phyloP scores from a whole-genome alignment of 139 green algal genomes.

The Monoraphidium neglectum region DNA sequence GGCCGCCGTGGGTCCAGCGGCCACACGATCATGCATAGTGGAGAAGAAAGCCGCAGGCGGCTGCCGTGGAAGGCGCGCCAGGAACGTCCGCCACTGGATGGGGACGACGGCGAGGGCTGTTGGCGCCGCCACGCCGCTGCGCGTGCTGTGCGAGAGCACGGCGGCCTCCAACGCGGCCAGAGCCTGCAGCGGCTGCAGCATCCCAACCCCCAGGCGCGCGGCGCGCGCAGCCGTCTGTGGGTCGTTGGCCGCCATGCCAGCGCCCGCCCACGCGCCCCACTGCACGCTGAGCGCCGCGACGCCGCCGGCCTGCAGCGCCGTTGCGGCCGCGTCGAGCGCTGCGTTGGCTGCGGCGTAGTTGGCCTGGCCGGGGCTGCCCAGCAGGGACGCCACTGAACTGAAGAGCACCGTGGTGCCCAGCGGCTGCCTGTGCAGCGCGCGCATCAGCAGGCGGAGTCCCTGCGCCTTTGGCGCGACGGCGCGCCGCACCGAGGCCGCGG shows the following conservation, averaged over 20 bases:
- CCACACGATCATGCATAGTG: neutral
- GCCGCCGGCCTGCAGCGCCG: conserved; percentile 8
- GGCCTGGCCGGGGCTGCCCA: conserved; percentile 81
- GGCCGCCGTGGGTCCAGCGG: neutral
- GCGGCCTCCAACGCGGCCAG: conserved; percentile 40
- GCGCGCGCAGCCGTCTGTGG: conserved; percentile 59
- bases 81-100: conserved; percentile 48
- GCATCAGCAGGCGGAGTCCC: conserved; percentile 12
- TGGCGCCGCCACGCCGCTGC: neutral
- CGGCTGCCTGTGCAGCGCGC: conserved; percentile 13
- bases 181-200: conserved; percentile 50
- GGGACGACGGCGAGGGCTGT: conserved; percentile 29
- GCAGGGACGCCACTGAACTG: conserved; percentile 75
- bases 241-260: conserved; percentile 54
- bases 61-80: conserved; percentile 25
- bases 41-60: conserved; percentile 21
- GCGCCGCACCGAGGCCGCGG: no score
- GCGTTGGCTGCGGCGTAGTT: conserved; percentile 84
- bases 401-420: conserved; percentile 64
- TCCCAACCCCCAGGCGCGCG: conserved; percentile 55
- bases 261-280: conserved; percentile 48
- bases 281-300: conserved; percentile 37
- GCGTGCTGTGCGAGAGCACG: no score
- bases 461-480: conserved; percentile 51
- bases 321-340: conserved; percentile 54